These are phyloP conservation scores for Ustanciosporium gigantosporum DNA, from an alignment of 1,284 basidiomycete genomes.

Conservation along the genomic window DNA sequence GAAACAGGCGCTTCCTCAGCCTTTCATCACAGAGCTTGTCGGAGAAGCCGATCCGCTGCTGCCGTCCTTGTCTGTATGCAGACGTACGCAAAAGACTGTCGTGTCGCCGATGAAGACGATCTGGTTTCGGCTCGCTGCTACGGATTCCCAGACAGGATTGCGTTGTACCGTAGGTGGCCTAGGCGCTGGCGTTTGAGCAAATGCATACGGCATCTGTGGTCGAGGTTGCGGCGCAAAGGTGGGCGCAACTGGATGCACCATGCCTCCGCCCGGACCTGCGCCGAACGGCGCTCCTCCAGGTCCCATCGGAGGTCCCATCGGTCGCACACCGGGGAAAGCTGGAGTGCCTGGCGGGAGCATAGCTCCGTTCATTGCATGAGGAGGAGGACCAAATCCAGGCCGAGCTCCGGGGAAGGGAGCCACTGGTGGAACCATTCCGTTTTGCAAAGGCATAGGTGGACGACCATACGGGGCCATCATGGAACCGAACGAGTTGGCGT, in stretches of 20 bases:
- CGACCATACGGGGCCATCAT: conserved; percentile 23
- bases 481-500: conserved; percentile 31
- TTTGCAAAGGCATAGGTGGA: conserved; percentile 20
- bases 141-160: conserved; percentile 56
- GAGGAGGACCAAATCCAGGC: conserved; percentile 19
- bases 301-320: conserved; percentile 19
- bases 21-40: conserved; percentile 21
- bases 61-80: conserved; percentile 33
- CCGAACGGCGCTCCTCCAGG: conserved; percentile 18
- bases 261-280: conserved; percentile 15
- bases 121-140: conserved; percentile 52
- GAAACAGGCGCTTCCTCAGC: too few species aligned
- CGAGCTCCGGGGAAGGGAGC: conserved; percentile 21
- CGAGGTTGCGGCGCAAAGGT: conserved; percentile 11
- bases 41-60: conserved; percentile 23
- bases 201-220: conserved; percentile 42
- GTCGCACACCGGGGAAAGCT: conserved; percentile 8
- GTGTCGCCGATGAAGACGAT: conserved; percentile 57
- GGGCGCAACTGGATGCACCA: conserved; percentile 21
- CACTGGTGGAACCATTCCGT: conserved; percentile 19
- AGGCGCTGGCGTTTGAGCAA: conserved; percentile 23
- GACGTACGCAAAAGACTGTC: conserved; percentile 50
- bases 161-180: conserved; percentile 39
- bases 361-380: conserved; percentile 6
- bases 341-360: conserved; percentile 25